Conservation (phyloP, 176 grass and related monocot genomes). For the Chrysopogon serrulatus region DNA sequence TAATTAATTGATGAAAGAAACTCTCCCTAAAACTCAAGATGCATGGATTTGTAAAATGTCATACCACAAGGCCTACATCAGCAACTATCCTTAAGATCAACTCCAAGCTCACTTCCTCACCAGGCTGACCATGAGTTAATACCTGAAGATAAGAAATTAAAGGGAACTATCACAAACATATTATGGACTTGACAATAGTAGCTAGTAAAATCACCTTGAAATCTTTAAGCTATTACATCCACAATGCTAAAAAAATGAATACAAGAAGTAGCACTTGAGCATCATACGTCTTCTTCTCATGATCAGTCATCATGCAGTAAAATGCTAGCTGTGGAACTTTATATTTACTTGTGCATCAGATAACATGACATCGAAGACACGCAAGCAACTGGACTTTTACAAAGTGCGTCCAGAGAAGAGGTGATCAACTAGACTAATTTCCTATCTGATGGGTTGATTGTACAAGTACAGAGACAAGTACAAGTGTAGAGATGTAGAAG, state of each 20-base stretch:
- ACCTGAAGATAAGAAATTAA: no score
- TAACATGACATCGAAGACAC: neutral
- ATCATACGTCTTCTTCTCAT: neutral
- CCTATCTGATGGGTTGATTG: no score
- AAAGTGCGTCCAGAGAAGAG: neutral
- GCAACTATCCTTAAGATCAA: slow-evolving; percentile 87
- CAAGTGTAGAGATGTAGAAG: no score
- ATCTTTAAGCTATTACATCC: neutral
- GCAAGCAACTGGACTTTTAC: neutral
- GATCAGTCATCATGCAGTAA: neutral
- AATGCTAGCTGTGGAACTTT: neutral
- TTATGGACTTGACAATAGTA: no score
- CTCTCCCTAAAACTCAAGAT: neutral
- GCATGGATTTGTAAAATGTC: neutral
- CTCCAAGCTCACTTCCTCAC: slow-evolving; percentile 85
- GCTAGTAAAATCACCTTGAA: no score
- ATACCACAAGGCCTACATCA: slow-evolving; percentile 96
- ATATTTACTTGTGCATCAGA: neutral
- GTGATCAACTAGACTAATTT: no score
- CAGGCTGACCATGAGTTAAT: no score
- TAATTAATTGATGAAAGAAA: neutral
- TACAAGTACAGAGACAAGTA: no score
- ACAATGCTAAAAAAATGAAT: neutral
- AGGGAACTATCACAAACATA: no score
- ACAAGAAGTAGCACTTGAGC: neutral